Percentiles rank a stretch among this genome's conserved stretches.
Evolutionary conservation across 805 yeast species (phyloP).

Genomic region (Wickerhamiella australiensis): DNA sequence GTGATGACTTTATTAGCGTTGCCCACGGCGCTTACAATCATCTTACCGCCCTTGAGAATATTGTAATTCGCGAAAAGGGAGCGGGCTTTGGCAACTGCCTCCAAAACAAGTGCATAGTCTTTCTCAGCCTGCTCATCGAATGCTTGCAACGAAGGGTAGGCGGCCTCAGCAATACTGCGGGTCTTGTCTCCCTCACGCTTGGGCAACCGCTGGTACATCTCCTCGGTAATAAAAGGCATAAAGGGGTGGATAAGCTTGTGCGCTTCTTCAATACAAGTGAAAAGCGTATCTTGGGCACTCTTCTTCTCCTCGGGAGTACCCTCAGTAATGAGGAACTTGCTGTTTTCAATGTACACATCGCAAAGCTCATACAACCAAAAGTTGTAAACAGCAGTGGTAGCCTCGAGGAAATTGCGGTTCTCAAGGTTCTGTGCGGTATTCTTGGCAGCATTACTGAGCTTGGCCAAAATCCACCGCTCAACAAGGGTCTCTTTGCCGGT

Average conservation of each 20-base stretch:
- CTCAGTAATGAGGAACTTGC: slow-evolving; percentile 82
- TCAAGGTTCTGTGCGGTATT: slow-evolving; percentile 57
- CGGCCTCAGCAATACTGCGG: slow-evolving; percentile 62
- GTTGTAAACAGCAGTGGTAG: slow-evolving; percentile 78
- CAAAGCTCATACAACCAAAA: slow-evolving; percentile 92
- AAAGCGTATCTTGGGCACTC: slow-evolving; percentile 88
- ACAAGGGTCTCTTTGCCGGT: slow-evolving; percentile 75
- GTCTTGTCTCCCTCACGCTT: slow-evolving; percentile 62
- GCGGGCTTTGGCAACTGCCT: slow-evolving; percentile 81
- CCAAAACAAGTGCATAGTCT: slow-evolving; percentile 75
- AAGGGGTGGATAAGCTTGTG: slow-evolving; percentile 89
- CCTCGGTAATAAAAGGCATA: slow-evolving; percentile 96
- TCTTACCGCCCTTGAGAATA: slow-evolving; percentile 77
- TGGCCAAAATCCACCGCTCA: slow-evolving; percentile 93
- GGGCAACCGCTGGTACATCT: slow-evolving; percentile 98
- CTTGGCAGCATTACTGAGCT: slow-evolving; percentile 58
- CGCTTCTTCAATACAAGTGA: slow-evolving; percentile 85
- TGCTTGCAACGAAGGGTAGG: slow-evolving; percentile 57
- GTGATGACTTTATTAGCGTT: slow-evolving; percentile 41
- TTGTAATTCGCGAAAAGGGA: slow-evolving; percentile 83
- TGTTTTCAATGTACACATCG: slow-evolving; percentile 96
- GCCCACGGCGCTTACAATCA: slow-evolving; percentile 61
- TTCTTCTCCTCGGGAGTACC: slow-evolving; percentile 74
- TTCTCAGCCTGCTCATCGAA: slow-evolving; percentile 53
- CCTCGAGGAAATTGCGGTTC: slow-evolving; percentile 74